A percentile compares a stretch with the other conserved stretches of the same genome.
Evolutionary conservation across 768 basidiomycete species (phyloP).

Genomic region (Trametes cingulata): DNA sequence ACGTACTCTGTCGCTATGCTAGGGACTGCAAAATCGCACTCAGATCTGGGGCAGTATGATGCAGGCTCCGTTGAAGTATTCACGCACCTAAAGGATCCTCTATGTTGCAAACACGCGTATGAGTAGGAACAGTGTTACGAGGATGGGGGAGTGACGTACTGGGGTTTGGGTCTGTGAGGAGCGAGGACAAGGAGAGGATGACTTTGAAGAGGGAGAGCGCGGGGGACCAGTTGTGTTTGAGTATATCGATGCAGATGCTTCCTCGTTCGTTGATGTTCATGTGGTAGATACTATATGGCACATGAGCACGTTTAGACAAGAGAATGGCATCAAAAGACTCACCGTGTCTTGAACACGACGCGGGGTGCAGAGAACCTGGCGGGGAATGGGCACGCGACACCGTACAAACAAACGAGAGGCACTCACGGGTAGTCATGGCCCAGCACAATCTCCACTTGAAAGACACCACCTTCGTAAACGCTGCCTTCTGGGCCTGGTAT

Average conservation of each 20-base stretch:
- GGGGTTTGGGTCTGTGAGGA: constrained; percentile 93
- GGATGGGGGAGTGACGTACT: constrained; percentile 48
- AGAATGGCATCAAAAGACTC: constrained; percentile 24
- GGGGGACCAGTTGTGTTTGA: constrained; percentile 94
- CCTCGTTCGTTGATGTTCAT: constrained; percentile 88
- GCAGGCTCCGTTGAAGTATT: too few relatives aligned
- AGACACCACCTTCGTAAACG: constrained; percentile 78
- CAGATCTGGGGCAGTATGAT: not conserved
- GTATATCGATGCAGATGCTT: constrained; percentile 83
- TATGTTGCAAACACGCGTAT: constrained; percentile 27
- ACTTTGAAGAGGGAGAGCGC: constrained; percentile 94
- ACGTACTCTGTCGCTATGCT: constrained; percentile 70
- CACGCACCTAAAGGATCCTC: constrained; percentile 70
- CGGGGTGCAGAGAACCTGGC: constrained; percentile 76
- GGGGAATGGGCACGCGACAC: constrained; percentile 6
- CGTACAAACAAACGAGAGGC: not conserved
- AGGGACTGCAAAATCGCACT: constrained; percentile 47
- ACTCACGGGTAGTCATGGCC: constrained; percentile 78
- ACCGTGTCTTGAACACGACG: constrained; percentile 76
- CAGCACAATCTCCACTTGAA: constrained; percentile 65
- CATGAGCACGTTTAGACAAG: not conserved
- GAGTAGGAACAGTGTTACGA: constrained; percentile 15
- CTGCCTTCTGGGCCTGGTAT: constrained; percentile 85
- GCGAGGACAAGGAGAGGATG: constrained; percentile 88
- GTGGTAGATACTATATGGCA: constrained; percentile 61